Percentiles rank a stretch among this genome's conserved stretches.
Evolutionary conservation across 257 asterid genomes (phyloP).

Genomic region (Solanum chmielewskii): DNA sequence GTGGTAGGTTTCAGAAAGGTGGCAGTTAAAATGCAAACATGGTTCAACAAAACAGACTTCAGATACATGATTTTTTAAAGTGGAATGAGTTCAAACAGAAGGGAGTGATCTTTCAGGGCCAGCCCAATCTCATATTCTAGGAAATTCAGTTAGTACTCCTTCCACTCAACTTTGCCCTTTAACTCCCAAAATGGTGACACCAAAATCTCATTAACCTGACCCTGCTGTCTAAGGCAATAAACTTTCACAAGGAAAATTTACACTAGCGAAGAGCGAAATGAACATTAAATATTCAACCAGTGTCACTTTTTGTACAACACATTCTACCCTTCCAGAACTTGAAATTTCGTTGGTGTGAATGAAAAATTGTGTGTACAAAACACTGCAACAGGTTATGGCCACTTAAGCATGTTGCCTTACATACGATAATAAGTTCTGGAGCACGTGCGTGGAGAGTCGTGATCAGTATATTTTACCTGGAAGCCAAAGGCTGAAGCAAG

Average conservation of each 20-base stretch:
- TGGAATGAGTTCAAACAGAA: background rate
- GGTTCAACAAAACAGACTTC: background rate
- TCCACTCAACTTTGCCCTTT: background rate
- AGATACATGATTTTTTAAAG: background rate
- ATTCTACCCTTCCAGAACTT: background rate
- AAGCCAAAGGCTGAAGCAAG: slow-evolving; percentile 87
- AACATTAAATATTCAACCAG: background rate
- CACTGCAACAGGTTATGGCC: background rate
- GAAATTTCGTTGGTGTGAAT: background rate
- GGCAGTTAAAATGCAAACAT: background rate
- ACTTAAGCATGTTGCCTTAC: background rate
- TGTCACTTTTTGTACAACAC: background rate
- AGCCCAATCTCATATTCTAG: background rate
- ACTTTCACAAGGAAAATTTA: background rate
- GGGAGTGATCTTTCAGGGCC: background rate
- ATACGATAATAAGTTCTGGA: background rate
- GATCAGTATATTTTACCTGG: slow-evolving; percentile 50
- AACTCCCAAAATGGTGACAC: background rate
- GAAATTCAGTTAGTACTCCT: background rate
- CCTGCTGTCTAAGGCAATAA: background rate
- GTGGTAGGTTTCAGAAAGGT: background rate
- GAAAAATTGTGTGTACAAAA: background rate
- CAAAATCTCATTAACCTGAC: background rate
- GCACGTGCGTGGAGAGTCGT: background rate
- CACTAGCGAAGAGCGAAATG: background rate